These are phyloP conservation scores for Venturia asperata DNA, from an alignment of 2,329 filamentous ascomycete species.

Conservation along the genomic window DNA sequence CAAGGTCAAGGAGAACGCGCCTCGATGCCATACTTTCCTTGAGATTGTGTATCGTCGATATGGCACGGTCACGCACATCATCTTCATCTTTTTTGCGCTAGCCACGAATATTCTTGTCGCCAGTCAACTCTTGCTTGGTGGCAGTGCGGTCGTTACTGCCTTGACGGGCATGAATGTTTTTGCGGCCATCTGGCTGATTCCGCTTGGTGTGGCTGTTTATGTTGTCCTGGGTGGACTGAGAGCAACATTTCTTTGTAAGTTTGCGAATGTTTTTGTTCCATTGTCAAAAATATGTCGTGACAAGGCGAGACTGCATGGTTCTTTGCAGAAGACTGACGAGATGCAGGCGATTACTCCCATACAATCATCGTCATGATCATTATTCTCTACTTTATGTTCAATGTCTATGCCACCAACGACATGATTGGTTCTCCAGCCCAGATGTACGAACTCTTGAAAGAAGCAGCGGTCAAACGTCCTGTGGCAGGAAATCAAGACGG, in stretches of 20 bases:
- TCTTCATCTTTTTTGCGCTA: constrained; percentile 38
- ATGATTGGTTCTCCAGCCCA: constrained; percentile 32
- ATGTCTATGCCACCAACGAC: constrained; percentile 34
- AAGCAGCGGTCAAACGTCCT: constrained; percentile 33
- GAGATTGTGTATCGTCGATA: constrained; percentile 38
- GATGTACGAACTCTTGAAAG: constrained; percentile 36
- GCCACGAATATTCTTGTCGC: constrained; percentile 40
- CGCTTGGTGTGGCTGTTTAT: constrained; percentile 35
- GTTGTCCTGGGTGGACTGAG: constrained; percentile 35
- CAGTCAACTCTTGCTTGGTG: constrained; percentile 36
- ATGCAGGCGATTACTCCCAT: constrained; percentile 31
- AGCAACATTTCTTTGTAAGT: constrained; percentile 32
- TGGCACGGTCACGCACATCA: constrained; percentile 32
- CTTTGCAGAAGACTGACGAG: background rate
- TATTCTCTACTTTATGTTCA: constrained; percentile 40
- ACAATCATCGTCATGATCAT: constrained; percentile 39
- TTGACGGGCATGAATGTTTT: constrained; percentile 40
- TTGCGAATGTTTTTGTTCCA: constrained; percentile 22
- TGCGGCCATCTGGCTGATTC: constrained; percentile 40
- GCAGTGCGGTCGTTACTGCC: constrained; percentile 38
- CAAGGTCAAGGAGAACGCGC: constrained; percentile 38
- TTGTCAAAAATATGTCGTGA: background rate
- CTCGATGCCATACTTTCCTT: constrained; percentile 36
- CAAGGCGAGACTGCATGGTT: background rate
- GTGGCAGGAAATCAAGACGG: constrained; percentile 36